Evolutionary conservation across 192 early-diverging fungal genomes (phyloP), one percentile per base, ranked within the genome.

Genomic region (Fimicolochytrium jonesii): DNA sequence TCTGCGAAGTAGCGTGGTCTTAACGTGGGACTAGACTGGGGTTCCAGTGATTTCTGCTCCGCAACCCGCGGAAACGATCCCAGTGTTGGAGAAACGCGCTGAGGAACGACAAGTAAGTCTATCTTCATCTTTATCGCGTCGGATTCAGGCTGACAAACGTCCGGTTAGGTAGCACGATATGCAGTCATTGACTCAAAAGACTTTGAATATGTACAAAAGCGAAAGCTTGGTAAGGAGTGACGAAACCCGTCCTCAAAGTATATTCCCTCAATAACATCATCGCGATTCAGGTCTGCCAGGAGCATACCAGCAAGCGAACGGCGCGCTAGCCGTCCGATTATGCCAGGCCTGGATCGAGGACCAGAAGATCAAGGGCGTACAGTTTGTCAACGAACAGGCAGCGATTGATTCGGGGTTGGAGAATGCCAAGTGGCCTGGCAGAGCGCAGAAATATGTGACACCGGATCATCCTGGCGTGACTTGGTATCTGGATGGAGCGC

Each of bases 401-500:
- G 76, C 66, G 25, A 79, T 94, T 45, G n/a, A 46, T n/a, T 56
- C 71, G 3, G 94, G 94, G 0, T 70, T 99, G 13, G 48, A 59
- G 13, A 30, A 28, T 32, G 88, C 90, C 0, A 62, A 59, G 2
- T 99, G 93, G 92, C 92, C 96, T 10, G 96, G 96, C 6, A 86
- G 96, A 54, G 85, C 87, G 13, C 92, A 99, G 64, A 76, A 73
- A n/a, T 71, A 89, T 35, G 62, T 73, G 3, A 66, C 78, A 13
- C 37, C 72, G 0, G 60, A 83, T 35, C 69, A 67, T 49, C 73
- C 77, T 3, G 42, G 59, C 31, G 65, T 88, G 1, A 79, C 51
- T 1, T 97, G 90, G 88, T 88, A 83, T 70, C 73, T 95, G 47
- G 96, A 99, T 71, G 96, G 96, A 31, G 96, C 96, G 0, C 96